Conservation (phyloP, 2,329 filamentous ascomycete species). For the Thermomyces lanuginosus region DNA sequence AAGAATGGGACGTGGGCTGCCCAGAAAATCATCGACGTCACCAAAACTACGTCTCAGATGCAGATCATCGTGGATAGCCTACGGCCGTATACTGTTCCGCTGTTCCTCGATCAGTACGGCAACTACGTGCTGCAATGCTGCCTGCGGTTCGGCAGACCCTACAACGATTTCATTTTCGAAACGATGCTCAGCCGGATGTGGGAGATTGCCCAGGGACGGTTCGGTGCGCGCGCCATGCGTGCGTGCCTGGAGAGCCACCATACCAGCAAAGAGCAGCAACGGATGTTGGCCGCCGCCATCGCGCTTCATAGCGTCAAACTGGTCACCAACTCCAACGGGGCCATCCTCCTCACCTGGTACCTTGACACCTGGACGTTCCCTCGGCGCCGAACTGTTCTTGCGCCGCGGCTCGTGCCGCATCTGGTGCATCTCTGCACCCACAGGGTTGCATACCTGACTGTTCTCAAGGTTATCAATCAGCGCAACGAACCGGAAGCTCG, state of each 20-base stretch:
- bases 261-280: conserved; percentile 84
- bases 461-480: conserved; percentile 96
- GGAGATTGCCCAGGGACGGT: conserved; percentile 84
- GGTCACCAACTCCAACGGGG: conserved; percentile 90
- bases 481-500: conserved; percentile 85
- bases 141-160: conserved; percentile 73
- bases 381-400: conserved; percentile 73
- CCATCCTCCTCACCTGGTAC: conserved; percentile 90
- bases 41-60: conserved; percentile 72
- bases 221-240: conserved; percentile 88
- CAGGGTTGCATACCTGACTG: conserved; percentile 93
- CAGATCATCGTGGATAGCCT: conserved; percentile 67
- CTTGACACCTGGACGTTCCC: conserved; percentile 95
- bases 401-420: conserved; percentile 80
- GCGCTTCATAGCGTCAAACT: conserved; percentile 93
- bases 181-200: conserved; percentile 88
- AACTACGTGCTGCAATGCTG: conserved; percentile 98
- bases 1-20: conserved; percentile 99
- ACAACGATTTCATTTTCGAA: conserved; percentile 95
- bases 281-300: conserved; percentile 84
- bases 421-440: conserved; percentile 93
- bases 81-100: conserved; percentile 68
- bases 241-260: conserved; percentile 94
- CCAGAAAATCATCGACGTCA: conserved; percentile 97
- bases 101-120: conserved; percentile 95